Conservation (phyloP, 306 rosid genomes). For the Dryas drummondii region DNA sequence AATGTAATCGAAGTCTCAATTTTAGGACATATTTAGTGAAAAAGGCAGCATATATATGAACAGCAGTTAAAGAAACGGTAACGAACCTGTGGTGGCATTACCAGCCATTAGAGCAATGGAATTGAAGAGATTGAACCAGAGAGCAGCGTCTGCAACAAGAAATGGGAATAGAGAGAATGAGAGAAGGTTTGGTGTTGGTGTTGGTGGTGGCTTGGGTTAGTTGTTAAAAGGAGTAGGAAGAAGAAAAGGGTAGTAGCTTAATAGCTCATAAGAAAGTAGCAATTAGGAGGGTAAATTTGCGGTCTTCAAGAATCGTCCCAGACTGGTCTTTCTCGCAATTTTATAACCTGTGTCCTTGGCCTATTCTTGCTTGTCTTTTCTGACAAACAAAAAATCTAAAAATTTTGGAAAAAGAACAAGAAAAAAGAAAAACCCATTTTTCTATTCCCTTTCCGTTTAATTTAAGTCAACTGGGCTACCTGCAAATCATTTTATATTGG, state of each 20-base stretch:
- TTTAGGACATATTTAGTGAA: background rate
- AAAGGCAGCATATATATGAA: background rate
- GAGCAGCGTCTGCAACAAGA: conserved; percentile 37
- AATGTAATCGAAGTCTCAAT: background rate
- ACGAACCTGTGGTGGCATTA: conserved; percentile 51
- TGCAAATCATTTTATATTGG: background rate
- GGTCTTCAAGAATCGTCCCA: conserved; percentile 11
- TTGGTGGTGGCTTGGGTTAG: background rate
- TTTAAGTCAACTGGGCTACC: background rate
- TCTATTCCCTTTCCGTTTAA: no score
- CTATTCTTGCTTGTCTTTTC: background rate
- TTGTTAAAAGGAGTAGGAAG: background rate
- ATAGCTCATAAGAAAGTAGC: background rate
- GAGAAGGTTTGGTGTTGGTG: conserved; percentile 18
- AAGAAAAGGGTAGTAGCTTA: conserved; percentile 21
- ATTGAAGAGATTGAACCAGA: conserved; percentile 18
- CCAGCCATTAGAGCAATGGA: conserved; percentile 45
- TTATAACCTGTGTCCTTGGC: background rate
- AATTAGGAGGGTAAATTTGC: conserved; percentile 32
- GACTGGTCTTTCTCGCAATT: background rate
- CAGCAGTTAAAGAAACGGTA: conserved; percentile 7
- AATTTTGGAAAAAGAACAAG: no score
- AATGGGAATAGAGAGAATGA: conserved; percentile 14
- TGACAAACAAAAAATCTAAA: background rate
- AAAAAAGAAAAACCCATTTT: no score